Percentiles rank a stretch among this genome's conserved stretches.
phyloP scores from a whole-genome alignment of 495 filamentous ascomycete species.

The Viridothelium virens region DNA sequence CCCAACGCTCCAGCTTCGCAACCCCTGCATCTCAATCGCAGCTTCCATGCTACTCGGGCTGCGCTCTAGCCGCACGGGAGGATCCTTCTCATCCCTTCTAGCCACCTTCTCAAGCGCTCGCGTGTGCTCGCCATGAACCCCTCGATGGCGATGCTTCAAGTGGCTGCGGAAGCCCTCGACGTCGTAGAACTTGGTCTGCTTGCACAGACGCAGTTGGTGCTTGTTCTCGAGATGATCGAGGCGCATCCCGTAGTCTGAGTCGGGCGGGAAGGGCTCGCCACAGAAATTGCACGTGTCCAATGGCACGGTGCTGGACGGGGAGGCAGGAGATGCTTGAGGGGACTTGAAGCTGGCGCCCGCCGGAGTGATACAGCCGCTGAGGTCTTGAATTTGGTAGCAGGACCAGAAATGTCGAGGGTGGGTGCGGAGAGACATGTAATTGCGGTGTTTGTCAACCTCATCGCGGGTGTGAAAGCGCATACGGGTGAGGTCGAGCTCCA shows the following conservation, averaged over 20 bases:
- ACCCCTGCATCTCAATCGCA: not conserved
- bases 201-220: not conserved
- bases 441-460: constrained; percentile 1
- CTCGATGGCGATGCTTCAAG: not conserved
- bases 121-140: not conserved
- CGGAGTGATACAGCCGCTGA: constrained; percentile 2
- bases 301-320: not conserved
- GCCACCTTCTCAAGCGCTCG: not conserved
- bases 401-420: not conserved
- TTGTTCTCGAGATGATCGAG: not conserved
- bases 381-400: constrained; percentile 7
- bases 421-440: constrained; percentile 7
- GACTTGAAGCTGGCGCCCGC: not conserved
- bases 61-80: not conserved
- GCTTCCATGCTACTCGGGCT: not conserved
- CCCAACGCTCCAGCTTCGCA: not conserved
- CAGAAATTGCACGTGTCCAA: constrained; percentile 7
- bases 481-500: constrained; percentile 4
- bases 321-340: not conserved
- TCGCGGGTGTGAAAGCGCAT: constrained; percentile 4
- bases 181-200: constrained; percentile 12
- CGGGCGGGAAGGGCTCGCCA: not conserved
- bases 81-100: not conserved
- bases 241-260: not conserved
- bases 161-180: not conserved